Conservation (phyloP, 306 rosid genomes). For the Trichosanthes truncata region DNA sequence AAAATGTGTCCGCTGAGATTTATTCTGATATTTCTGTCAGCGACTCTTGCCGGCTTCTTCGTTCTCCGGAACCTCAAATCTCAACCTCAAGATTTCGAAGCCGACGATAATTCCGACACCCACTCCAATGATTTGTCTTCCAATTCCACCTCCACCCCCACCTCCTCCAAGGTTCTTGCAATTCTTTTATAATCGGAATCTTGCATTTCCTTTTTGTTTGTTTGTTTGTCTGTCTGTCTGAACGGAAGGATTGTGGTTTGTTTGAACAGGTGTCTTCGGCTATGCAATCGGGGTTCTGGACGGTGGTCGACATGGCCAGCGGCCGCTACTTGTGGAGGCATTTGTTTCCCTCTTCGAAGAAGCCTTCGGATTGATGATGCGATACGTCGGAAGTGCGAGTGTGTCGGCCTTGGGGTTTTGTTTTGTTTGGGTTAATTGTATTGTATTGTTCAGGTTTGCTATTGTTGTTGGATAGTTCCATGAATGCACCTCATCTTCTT, state of each 20-base stretch:
- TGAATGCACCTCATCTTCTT: background rate
- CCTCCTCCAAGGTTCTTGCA: constrained; percentile 25
- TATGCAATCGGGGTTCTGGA: constrained; percentile 72
- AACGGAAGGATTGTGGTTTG: background rate
- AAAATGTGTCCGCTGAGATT: constrained; percentile 81
- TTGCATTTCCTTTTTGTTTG: constrained; percentile 10
- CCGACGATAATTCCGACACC: background rate
- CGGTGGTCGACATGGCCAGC: constrained; percentile 80
- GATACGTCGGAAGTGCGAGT: background rate
- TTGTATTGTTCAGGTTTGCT: background rate
- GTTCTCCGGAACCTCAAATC: constrained; percentile 73
- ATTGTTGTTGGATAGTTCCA: background rate
- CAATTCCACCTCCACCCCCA: constrained; percentile 2
- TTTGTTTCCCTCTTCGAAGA: constrained; percentile 39
- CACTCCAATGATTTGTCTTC: background rate
- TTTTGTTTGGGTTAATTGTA: background rate
- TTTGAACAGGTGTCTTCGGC: constrained; percentile 45
- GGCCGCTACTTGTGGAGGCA: constrained; percentile 95
- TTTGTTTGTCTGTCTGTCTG: background rate
- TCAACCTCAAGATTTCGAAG: constrained; percentile 13
- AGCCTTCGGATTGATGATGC: constrained; percentile 33
- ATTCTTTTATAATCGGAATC: background rate
- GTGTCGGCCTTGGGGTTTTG: background rate
- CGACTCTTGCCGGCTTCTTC: constrained; percentile 92
- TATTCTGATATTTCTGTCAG: constrained; percentile 79